A percentile compares a stretch with the other conserved stretches of the same genome.
These are phyloP conservation scores for Fusarium sp. DNA, from an alignment of 2,329 filamentous ascomycete species.

Conservation along the genomic window DNA sequence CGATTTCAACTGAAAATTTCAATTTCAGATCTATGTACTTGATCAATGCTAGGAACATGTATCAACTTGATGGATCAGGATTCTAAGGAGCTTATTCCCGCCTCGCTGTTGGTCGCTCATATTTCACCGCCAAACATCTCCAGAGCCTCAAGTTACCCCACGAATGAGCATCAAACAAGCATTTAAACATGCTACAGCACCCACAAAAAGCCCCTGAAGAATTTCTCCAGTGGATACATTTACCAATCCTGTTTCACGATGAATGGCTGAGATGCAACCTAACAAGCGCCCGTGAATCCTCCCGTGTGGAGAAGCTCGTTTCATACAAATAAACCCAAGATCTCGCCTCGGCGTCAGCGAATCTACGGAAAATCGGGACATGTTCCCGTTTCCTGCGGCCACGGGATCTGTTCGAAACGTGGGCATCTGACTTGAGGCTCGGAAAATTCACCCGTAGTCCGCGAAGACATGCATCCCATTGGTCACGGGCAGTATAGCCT, in stretches of 20 bases:
- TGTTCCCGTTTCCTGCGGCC: background rate
- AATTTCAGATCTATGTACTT: background rate
- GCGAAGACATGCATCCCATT: background rate
- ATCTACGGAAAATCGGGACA: background rate
- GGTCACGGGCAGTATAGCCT: background rate
- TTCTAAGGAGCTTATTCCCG: background rate
- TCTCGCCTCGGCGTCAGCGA: background rate
- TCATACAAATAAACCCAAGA: background rate
- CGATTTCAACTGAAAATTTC: background rate
- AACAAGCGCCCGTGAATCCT: background rate
- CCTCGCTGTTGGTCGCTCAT: background rate
- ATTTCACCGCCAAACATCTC: background rate
- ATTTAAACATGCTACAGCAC: background rate
- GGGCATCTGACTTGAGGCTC: background rate
- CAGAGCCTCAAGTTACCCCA: background rate
- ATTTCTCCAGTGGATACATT: background rate
- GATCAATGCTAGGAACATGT: background rate
- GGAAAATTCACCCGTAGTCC: background rate
- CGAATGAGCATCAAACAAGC: background rate
- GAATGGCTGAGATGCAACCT: background rate
- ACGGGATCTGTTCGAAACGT: constrained; percentile 2
- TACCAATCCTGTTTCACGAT: background rate
- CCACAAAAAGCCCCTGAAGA: background rate
- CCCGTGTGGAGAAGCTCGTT: background rate
- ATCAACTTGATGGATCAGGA: background rate